A percentile compares a stretch with the other conserved stretches of the same genome.
These are phyloP conservation scores for Chlorella sorokiniana DNA, from an alignment of 139 green algal species.

Conservation along the genomic window DNA sequence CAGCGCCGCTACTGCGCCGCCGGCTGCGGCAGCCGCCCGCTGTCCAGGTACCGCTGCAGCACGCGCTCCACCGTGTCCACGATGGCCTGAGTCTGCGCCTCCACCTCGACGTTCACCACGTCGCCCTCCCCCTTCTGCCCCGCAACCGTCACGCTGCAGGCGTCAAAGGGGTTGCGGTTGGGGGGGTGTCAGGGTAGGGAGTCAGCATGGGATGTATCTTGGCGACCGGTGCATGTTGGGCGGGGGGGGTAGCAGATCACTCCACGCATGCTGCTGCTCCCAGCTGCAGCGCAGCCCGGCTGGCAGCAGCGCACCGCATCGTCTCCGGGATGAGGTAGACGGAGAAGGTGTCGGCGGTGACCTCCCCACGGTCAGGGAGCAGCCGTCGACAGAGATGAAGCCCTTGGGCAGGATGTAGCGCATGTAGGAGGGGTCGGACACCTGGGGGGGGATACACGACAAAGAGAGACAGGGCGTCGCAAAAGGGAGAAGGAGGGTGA, in stretches of 20 bases:
- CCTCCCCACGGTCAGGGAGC: constrained; percentile 83
- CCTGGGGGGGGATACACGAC: not conserved
- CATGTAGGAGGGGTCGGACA: constrained; percentile 70
- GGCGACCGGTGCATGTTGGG: no score
- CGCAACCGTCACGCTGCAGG: constrained; percentile 73
- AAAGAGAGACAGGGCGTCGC: not conserved
- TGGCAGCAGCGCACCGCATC: constrained; percentile 45
- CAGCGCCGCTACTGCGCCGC: not conserved
- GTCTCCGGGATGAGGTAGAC: constrained; percentile 98
- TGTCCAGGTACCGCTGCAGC: constrained; percentile 44
- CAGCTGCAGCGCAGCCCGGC: not conserved
- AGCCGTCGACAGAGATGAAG: constrained; percentile 93
- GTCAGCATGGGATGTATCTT: no score
- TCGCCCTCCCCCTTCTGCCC: constrained; percentile 71
- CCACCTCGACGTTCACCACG: constrained; percentile 37
- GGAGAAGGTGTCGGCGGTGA: constrained; percentile 68
- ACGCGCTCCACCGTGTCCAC: constrained; percentile 93
- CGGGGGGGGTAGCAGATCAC: no score
- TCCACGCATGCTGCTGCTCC: not conserved
- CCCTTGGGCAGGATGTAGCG: constrained; percentile 97
- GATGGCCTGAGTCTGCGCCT: constrained; percentile 92
- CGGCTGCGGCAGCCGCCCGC: constrained; percentile 1
- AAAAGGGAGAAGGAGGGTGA: not conserved
- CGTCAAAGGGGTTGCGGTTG: no score
- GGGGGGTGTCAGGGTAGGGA: no score